Conservation (phyloP, 495 filamentous ascomycete genomes). For the Letharia columbiana region DNA sequence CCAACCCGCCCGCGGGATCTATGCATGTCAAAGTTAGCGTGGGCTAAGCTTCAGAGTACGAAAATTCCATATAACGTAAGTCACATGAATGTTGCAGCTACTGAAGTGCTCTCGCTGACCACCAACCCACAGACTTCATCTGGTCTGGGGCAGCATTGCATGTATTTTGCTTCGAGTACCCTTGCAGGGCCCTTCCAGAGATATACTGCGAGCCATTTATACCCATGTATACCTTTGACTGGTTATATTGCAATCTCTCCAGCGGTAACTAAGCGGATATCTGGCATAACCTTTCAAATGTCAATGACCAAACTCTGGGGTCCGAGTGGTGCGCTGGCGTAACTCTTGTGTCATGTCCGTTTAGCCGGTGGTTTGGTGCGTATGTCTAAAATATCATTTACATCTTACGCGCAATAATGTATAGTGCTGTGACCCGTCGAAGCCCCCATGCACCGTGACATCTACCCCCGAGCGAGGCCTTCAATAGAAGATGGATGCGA, state of each 20-base stretch:
- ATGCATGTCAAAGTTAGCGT: conserved; percentile 16
- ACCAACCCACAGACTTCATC: conserved; percentile 1
- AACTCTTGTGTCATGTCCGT: conserved; percentile 19
- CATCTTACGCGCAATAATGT: conserved; percentile 5
- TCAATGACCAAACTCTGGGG: conserved; percentile 11
- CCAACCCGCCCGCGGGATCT: conserved; percentile 8
- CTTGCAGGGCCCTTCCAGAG: conserved; percentile 4
- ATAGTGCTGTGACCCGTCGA: conserved; percentile 1
- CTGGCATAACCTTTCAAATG: conserved; percentile 6
- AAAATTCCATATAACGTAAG: background rate
- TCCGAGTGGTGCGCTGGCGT: conserved; percentile 16
- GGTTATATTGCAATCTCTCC: conserved; percentile 15
- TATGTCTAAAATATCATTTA: conserved; percentile 15
- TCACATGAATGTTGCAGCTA: background rate
- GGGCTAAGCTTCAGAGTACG: conserved; percentile 4
- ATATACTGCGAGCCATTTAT: conserved; percentile 16
- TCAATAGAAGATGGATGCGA: background rate
- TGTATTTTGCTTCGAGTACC: conserved; percentile 1
- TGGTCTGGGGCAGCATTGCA: conserved; percentile 8
- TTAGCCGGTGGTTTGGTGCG: conserved; percentile 20
- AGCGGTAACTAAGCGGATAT: conserved; percentile 16
- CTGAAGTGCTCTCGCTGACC: background rate
- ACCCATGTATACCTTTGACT: conserved; percentile 17
- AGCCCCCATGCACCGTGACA: background rate
- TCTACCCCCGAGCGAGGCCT: background rate